phyloP scores from a whole-genome alignment of 345 rosid genomes.

The Trapa incisa region DNA sequence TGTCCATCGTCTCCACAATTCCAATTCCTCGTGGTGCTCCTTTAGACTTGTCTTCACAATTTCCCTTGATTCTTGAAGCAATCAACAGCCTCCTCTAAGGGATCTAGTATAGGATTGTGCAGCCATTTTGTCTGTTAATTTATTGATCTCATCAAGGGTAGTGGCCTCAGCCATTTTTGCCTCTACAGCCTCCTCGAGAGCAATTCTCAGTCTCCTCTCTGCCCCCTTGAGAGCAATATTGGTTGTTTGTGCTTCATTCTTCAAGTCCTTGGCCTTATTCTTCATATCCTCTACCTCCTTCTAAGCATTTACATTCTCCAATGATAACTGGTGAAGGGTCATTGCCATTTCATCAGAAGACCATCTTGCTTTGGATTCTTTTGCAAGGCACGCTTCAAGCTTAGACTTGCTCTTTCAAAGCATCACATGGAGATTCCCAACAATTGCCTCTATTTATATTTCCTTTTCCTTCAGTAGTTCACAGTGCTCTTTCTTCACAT shows the following conservation, averaged over 20 bases:
- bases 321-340: conserved; percentile 56
- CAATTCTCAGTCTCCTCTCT: conserved; percentile 53
- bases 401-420: conserved; percentile 64
- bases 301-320: conserved; percentile 55
- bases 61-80: too few species aligned
- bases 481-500: conserved; percentile 54
- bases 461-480: conserved; percentile 62
- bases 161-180: conserved; percentile 59
- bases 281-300: conserved; percentile 70
- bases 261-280: conserved; percentile 51
- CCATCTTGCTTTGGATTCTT: conserved; percentile 54
- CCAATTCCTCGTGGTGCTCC: too few species aligned
- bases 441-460: conserved; percentile 66
- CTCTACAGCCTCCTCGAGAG: conserved; percentile 78
- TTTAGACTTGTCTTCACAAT: too few species aligned
- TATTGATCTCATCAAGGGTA: conserved; percentile 62
- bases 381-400: conserved; percentile 52
- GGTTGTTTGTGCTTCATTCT: conserved; percentile 49
- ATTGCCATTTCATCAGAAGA: conserved; percentile 70
- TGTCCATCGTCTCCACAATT: too few species aligned
- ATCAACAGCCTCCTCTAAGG: too few species aligned
- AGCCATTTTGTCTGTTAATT: conserved; percentile 58
- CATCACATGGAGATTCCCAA: conserved; percentile 71
- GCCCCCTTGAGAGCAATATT: conserved; percentile 52
- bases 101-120: conserved; percentile 60